Conservation (phyloP, 1,284 basidiomycete species). For the Lentinus polychrous region DNA sequence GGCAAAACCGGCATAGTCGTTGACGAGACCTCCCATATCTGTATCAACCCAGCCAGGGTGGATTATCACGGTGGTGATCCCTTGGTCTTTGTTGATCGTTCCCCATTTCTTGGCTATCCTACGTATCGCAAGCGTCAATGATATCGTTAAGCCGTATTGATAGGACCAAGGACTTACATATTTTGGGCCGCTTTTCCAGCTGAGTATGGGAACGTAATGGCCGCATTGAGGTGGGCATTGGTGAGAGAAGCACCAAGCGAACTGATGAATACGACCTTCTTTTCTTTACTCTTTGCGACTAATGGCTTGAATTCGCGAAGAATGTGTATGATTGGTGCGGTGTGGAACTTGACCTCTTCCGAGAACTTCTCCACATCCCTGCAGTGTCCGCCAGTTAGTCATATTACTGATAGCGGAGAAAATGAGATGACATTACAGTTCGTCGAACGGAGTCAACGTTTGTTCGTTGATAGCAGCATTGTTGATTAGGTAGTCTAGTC, state of each 20-base stretch:
- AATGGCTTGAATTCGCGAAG: neutral
- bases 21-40: neutral
- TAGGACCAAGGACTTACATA: neutral
- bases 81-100: neutral
- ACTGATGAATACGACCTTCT: neutral
- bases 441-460: neutral
- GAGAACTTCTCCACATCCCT: neutral
- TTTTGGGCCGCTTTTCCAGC: neutral
- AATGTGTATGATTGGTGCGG: neutral
- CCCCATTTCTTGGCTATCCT: neutral
- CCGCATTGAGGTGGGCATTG: neutral
- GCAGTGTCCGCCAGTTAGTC: too few species aligned
- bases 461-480: neutral
- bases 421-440: neutral
- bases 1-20: neutral
- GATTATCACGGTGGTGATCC: neutral
- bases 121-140: neutral
- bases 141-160: neutral
- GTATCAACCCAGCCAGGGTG: conserved; percentile 2
- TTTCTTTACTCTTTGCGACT: neutral
- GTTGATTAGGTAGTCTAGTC: neutral
- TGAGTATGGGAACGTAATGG: neutral
- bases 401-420: neutral
- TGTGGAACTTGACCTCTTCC: conserved; percentile 1
- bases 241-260: neutral